Percentiles rank a stretch among this genome's conserved stretches.
phyloP scores from a whole-genome alignment of 2,329 filamentous ascomycete species.

The Verruconis gallopava region DNA sequence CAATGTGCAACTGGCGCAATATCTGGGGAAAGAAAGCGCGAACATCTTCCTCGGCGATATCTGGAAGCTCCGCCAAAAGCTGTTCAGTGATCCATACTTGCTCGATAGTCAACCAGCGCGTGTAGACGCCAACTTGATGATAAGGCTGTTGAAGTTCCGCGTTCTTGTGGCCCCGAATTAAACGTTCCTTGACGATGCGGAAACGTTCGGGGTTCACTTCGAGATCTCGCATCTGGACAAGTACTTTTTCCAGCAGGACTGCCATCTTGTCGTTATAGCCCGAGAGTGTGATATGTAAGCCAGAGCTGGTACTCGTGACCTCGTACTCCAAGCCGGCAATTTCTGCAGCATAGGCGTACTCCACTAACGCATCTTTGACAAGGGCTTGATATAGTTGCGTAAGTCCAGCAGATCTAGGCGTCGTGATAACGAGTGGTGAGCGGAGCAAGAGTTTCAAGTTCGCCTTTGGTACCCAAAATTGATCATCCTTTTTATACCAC shows the following conservation, averaged over 20 bases:
- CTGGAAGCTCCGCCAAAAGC: slow-evolving; percentile 60
- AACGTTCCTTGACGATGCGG: slow-evolving; percentile 76
- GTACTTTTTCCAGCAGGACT: slow-evolving; percentile 79
- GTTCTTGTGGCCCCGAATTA: slow-evolving; percentile 67
- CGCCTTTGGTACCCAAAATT: slow-evolving; percentile 94
- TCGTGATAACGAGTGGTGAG: slow-evolving; percentile 66
- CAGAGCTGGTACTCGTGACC: slow-evolving; percentile 57
- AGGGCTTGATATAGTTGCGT: slow-evolving; percentile 71
- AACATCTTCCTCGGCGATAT: slow-evolving; percentile 62
- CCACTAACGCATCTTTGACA: slow-evolving; percentile 75
- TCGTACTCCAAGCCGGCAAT: slow-evolving; percentile 78
- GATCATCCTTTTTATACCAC: slow-evolving; percentile 98
- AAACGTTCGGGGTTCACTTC: slow-evolving; percentile 80
- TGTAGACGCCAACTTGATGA: slow-evolving; percentile 74
- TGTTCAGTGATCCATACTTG: slow-evolving; percentile 70
- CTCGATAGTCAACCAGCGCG: slow-evolving; percentile 66
- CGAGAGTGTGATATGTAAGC: slow-evolving; percentile 64
- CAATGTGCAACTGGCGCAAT: slow-evolving; percentile 72
- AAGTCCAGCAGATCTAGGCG: slow-evolving; percentile 66
- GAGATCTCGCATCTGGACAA: slow-evolving; percentile 71
- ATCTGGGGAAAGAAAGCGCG: slow-evolving; percentile 67
- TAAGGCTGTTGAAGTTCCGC: slow-evolving; percentile 82
- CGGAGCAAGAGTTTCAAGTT: slow-evolving; percentile 70
- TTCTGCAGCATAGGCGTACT: slow-evolving; percentile 94
- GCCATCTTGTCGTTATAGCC: slow-evolving; percentile 96